Conservation (phyloP, 1,284 basidiomycete species). For the Mixia osmundae region DNA sequence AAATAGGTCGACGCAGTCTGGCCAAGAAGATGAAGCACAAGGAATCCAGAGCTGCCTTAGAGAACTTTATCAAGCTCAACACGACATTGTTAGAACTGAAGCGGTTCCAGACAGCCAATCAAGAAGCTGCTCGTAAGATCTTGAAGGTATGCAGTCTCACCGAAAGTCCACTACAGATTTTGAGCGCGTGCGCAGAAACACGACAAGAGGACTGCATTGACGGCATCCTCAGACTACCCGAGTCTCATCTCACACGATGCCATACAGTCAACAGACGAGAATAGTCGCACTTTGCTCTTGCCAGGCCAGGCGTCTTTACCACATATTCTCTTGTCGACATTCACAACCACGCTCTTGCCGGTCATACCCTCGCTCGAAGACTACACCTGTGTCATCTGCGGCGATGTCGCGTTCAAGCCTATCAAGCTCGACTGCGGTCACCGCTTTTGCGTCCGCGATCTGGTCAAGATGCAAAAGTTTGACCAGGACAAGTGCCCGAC, state of each 20-base stretch:
- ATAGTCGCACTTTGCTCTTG: conserved; percentile 11
- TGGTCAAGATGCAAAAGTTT: conserved; percentile 82
- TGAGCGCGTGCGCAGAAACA: conserved; percentile 53
- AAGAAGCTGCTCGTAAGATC: conserved; percentile 41
- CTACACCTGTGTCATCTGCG: conserved; percentile 29
- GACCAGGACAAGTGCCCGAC: conserved; percentile 61
- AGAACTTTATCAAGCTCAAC: conserved; percentile 60
- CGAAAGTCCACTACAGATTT: neutral
- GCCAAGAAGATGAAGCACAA: conserved; percentile 39
- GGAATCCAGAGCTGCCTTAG: conserved; percentile 40
- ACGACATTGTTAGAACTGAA: conserved; percentile 60
- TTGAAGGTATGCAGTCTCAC: conserved; percentile 25
- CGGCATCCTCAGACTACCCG: conserved; percentile 26
- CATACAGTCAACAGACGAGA: conserved; percentile 16
- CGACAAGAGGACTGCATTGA: conserved; percentile 51
- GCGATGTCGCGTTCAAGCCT: conserved; percentile 22
- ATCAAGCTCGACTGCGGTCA: conserved; percentile 65
- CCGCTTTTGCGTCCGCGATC: conserved; percentile 30
- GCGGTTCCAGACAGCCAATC: conserved; percentile 40
- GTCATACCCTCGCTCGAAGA: conserved; percentile 58
- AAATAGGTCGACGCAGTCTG: conserved; percentile 38
- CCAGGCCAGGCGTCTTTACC: conserved; percentile 34
- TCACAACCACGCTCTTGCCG: conserved; percentile 63
- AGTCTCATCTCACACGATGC: conserved; percentile 19
- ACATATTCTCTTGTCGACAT: conserved; percentile 54